phyloP scores from a whole-genome alignment of 257 asterid genomes.

The Petunia secreta region DNA sequence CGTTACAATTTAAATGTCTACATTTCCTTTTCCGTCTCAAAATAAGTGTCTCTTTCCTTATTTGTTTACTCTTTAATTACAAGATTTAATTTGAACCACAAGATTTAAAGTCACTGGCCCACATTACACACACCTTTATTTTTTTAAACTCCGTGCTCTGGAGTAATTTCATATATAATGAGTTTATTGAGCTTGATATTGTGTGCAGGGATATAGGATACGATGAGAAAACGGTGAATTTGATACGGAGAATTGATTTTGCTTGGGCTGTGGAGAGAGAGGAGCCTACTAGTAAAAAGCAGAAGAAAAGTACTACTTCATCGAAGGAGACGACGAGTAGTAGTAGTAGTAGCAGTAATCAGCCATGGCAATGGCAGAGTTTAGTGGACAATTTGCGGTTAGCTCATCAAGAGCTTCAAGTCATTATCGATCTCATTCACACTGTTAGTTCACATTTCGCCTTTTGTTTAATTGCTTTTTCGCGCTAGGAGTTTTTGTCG shows the following conservation, averaged over 20 bases:
- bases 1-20: background rate
- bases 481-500: background rate
- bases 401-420: conserved; percentile 97
- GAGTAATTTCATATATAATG: too few relatives aligned
- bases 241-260: conserved; percentile 86
- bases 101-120: too few relatives aligned
- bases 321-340: conserved; percentile 28
- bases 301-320: conserved; percentile 52
- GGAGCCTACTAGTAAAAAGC: conserved; percentile 80
- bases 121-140: too few relatives aligned
- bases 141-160: too few relatives aligned
- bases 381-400: conserved; percentile 85
- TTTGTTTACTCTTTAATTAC: too few relatives aligned
- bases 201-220: conserved; percentile 72
- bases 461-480: background rate
- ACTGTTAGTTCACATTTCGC: conserved; percentile 51
- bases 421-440: conserved; percentile 89
- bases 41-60: too few relatives aligned
- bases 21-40: too few relatives aligned
- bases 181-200: background rate
- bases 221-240: conserved; percentile 73
- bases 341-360: conserved; percentile 31
- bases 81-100: too few relatives aligned
- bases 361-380: conserved; percentile 86
- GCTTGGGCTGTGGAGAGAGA: conserved; percentile 96